phyloP scores from a whole-genome alignment of 2,329 filamentous ascomycete species.

The Penicillium griseofulvum region DNA sequence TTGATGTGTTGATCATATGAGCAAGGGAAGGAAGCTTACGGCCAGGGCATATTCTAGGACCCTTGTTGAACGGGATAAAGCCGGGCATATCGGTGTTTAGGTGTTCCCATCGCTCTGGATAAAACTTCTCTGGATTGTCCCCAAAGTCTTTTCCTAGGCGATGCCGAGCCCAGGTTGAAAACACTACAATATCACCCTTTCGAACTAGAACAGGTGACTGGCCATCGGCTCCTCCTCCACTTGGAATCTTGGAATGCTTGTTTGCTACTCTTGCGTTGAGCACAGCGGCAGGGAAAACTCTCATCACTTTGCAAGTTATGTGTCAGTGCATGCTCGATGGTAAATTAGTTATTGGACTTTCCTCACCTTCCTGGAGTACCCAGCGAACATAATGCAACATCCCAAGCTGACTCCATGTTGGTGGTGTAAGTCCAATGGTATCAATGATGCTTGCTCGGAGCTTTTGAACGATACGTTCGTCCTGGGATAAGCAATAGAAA shows the following conservation, averaged over 20 bases:
- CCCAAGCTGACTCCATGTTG: constrained; percentile 8
- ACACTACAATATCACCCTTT: background rate
- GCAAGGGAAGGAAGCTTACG: background rate
- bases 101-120: background rate
- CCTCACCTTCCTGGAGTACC: constrained; percentile 1
- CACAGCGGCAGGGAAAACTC: background rate
- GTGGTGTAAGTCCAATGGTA: background rate
- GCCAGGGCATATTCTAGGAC: background rate
- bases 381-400: constrained; percentile 11
- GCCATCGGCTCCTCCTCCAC: background rate
- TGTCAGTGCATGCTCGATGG: background rate
- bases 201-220: background rate
- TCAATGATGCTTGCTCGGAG: background rate
- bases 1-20: background rate
- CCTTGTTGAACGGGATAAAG: background rate
- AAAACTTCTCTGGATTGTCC: background rate
- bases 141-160: background rate
- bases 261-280: background rate
- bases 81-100: background rate
- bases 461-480: constrained; percentile 3
- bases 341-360: background rate
- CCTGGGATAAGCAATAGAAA: constrained; percentile 8
- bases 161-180: constrained; percentile 2
- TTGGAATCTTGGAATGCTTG: background rate
- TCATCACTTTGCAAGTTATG: background rate